Evolutionary conservation across 805 yeast genomes (phyloP).

Genomic region (Schwanniomyces pseudopolymorphus): DNA sequence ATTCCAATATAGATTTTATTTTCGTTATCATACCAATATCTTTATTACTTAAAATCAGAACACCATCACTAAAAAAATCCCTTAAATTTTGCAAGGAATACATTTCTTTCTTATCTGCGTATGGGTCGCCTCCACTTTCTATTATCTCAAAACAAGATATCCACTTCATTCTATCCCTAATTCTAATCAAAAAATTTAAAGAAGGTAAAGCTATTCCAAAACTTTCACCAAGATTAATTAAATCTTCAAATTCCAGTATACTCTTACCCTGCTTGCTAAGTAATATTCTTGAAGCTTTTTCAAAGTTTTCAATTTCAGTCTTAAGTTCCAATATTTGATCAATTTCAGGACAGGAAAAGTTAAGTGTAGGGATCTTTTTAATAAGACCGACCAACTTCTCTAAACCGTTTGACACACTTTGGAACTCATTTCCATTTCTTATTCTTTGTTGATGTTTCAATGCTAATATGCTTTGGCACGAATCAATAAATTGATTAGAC

Average conservation of each 20-base stretch:
- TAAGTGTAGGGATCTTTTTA: constrained; percentile 47
- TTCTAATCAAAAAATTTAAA: constrained; percentile 32
- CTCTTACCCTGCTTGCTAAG: constrained; percentile 32
- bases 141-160: constrained; percentile 27
- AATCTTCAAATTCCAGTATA: constrained; percentile 47
- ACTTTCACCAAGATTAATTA: constrained; percentile 57
- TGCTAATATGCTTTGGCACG: constrained; percentile 53
- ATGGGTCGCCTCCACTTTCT: constrained; percentile 42
- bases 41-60: constrained; percentile 24
- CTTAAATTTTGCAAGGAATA: constrained; percentile 30
- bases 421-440: constrained; percentile 26
- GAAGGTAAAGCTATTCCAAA: constrained; percentile 59
- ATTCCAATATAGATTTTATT: constrained; percentile 21
- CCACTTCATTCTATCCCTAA: constrained; percentile 38
- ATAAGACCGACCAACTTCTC: constrained; percentile 35
- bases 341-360: constrained; percentile 57
- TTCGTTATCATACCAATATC: constrained; percentile 33
- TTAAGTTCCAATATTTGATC: constrained; percentile 57
- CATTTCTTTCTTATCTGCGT: constrained; percentile 32
- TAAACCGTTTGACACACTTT: constrained; percentile 7
- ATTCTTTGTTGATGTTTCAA: constrained; percentile 53
- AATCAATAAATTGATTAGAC: constrained; percentile 53
- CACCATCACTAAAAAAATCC: constrained; percentile 27
- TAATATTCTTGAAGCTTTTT: constrained; percentile 38
- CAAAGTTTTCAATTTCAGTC: constrained; percentile 52